Conservation (phyloP, 768 basidiomycete genomes). For the Imleria badia region DNA sequence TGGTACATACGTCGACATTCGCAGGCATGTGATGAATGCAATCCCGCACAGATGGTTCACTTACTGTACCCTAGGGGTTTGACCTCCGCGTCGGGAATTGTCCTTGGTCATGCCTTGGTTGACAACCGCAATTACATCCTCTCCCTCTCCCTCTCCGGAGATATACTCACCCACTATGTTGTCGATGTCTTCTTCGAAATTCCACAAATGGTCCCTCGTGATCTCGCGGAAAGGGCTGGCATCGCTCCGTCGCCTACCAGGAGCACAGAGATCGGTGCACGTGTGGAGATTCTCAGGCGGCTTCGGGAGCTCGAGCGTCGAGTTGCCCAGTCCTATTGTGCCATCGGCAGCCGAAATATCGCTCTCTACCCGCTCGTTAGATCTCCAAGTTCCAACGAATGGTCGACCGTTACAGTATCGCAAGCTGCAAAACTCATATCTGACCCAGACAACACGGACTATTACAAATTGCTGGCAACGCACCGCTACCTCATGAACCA, state of each 20-base stretch:
- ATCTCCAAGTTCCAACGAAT: slow-evolving; percentile 47
- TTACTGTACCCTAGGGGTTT: slow-evolving; percentile 20
- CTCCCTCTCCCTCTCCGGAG: slow-evolving; percentile 43
- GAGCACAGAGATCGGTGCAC: slow-evolving; percentile 48
- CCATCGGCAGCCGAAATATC: slow-evolving; percentile 30
- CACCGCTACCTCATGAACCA: slow-evolving; percentile 67
- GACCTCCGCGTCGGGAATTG: slow-evolving; percentile 25
- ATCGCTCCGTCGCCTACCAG: slow-evolving; percentile 25
- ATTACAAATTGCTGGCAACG: slow-evolving; percentile 46
- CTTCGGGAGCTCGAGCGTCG: slow-evolving; percentile 52
- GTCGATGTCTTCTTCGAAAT: slow-evolving; percentile 61
- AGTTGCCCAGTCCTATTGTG: slow-evolving; percentile 43
- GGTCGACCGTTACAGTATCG: slow-evolving; percentile 53
- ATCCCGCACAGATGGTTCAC: background rate
- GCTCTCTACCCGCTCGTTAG: slow-evolving; percentile 45
- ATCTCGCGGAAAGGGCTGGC: slow-evolving; percentile 53
- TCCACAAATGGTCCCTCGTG: slow-evolving; percentile 51
- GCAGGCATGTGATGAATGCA: slow-evolving; percentile 40
- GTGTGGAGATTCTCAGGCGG: slow-evolving; percentile 62
- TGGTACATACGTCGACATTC: slow-evolving; percentile 54
- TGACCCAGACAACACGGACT: slow-evolving; percentile 20
- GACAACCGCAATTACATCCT: slow-evolving; percentile 30
- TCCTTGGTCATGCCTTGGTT: slow-evolving; percentile 32
- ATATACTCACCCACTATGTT: slow-evolving; percentile 47
- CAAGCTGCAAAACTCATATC: slow-evolving; percentile 51